A percentile compares a stretch with the other conserved stretches of the same genome.
Evolutionary conservation across 2,329 filamentous ascomycete genomes (phyloP).

Genomic region (Botryotinia globosa): DNA sequence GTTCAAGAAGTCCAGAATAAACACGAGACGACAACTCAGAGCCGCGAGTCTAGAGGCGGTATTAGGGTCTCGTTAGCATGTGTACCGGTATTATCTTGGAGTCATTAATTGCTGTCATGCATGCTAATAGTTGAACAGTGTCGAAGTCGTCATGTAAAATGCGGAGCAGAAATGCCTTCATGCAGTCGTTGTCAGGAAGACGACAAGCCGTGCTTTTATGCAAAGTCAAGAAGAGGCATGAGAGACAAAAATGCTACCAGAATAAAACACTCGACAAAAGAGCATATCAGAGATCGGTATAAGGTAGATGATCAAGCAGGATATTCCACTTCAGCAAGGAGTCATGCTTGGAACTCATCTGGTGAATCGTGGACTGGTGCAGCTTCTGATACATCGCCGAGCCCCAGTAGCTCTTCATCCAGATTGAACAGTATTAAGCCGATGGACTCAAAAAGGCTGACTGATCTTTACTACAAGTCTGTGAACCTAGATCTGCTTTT

Average conservation of each 20-base stretch:
- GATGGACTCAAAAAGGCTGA: conserved; percentile 29
- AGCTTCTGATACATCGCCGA: conserved; percentile 25
- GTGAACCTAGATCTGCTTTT: conserved; percentile 13
- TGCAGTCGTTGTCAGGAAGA: conserved; percentile 45
- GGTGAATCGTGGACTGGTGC: conserved; percentile 23
- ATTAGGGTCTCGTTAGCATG: conserved; percentile 46
- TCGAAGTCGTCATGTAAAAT: conserved; percentile 46
- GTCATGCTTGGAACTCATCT: conserved; percentile 15
- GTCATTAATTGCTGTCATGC: not conserved
- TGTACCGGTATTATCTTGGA: conserved; percentile 42
- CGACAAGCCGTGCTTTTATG: conserved; percentile 47
- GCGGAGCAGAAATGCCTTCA: conserved; percentile 45
- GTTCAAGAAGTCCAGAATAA: conserved; percentile 10
- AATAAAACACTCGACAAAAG: conserved; percentile 25
- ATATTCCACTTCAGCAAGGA: not conserved
- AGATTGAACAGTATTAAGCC: conserved; percentile 20
- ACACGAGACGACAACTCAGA: conserved; percentile 1
- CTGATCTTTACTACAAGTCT: conserved; percentile 33
- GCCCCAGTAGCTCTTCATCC: conserved; percentile 26
- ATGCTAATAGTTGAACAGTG: conserved; percentile 27
- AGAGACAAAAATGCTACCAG: conserved; percentile 30
- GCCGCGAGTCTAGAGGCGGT: conserved; percentile 25
- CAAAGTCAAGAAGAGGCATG: conserved; percentile 48
- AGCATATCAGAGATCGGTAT: conserved; percentile 20
- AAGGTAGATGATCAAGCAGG: conserved; percentile 5